Evolutionary conservation across 2,329 filamentous ascomycete species (phyloP).

Genomic region (Pseudogymnoascus sp.): DNA sequence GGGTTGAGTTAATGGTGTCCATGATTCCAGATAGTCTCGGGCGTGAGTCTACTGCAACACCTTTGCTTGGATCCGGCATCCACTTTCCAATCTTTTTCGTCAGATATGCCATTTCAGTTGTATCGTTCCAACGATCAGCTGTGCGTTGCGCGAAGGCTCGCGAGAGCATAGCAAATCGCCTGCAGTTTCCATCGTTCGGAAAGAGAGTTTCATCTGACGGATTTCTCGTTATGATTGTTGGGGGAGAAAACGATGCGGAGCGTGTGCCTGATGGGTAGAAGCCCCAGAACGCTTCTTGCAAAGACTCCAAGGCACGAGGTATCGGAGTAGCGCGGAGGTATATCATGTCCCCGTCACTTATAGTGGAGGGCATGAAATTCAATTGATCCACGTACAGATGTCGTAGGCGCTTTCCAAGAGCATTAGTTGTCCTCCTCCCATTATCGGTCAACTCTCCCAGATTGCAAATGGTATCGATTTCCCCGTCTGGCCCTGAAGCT

Average conservation of each 20-base stretch:
- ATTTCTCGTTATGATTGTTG: slow-evolving; percentile 58
- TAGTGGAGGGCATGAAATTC: slow-evolving; percentile 56
- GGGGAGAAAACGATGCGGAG: slow-evolving; percentile 46
- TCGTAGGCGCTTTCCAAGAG: slow-evolving; percentile 60
- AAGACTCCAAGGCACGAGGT: slow-evolving; percentile 66
- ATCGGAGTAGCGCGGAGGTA: slow-evolving; percentile 70
- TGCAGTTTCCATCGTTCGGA: slow-evolving; percentile 69
- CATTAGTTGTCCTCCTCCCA: slow-evolving; percentile 64
- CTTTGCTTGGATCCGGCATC: slow-evolving; percentile 65
- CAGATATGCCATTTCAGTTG: slow-evolving; percentile 76
- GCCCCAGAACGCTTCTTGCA: slow-evolving; percentile 68
- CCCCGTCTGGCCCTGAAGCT: slow-evolving; percentile 58
- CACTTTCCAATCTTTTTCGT: slow-evolving; percentile 71
- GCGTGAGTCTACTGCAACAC: slow-evolving; percentile 74
- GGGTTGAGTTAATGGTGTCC: slow-evolving; percentile 86
- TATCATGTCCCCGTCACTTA: slow-evolving; percentile 50
- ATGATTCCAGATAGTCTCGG: slow-evolving; percentile 84
- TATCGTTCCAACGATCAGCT: slow-evolving; percentile 65
- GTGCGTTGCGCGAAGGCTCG: slow-evolving; percentile 65
- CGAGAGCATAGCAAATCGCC: slow-evolving; percentile 62
- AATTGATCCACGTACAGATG: slow-evolving; percentile 69
- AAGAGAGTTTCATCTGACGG: slow-evolving; percentile 69
- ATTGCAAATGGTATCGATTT: slow-evolving; percentile 76
- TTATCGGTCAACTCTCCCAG: slow-evolving; percentile 69
- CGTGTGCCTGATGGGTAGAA: slow-evolving; percentile 58